A percentile compares a stretch with the other conserved stretches of the same genome.
Evolutionary conservation across 805 yeast species (phyloP).

Genomic region (Suhomyces canberraensis): DNA sequence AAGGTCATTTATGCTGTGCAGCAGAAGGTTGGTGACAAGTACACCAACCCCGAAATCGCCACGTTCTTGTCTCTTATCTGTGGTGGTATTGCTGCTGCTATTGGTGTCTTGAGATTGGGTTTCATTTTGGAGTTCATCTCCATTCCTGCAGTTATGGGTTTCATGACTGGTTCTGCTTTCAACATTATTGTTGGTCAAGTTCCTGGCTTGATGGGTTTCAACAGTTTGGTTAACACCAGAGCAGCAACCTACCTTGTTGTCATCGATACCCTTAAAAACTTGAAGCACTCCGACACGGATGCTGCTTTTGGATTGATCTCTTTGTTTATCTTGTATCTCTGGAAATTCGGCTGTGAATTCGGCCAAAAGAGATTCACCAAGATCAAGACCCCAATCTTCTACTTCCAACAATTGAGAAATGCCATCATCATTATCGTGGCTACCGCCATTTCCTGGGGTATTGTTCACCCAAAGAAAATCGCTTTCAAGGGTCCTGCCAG

Average conservation of each 20-base stretch:
- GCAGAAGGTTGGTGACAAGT: conserved; percentile 37
- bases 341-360: conserved; percentile 63
- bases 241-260: conserved; percentile 66
- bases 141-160: conserved; percentile 88
- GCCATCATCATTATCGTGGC: conserved; percentile 80
- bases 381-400: conserved; percentile 58
- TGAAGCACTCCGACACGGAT: conserved; percentile 65
- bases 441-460: conserved; percentile 78
- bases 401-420: conserved; percentile 70
- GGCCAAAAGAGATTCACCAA: conserved; percentile 65
- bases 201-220: conserved; percentile 80
- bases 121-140: conserved; percentile 87
- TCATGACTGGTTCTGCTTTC: conserved; percentile 93
- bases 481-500: conserved; percentile 28
- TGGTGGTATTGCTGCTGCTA: conserved; percentile 80
- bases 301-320: conserved; percentile 88
- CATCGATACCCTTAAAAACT: conserved; percentile 66
- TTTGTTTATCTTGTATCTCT: conserved; percentile 62
- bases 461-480: conserved; percentile 48
- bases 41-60: conserved; percentile 70
- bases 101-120: conserved; percentile 82
- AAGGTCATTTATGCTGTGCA: conserved; percentile 70
- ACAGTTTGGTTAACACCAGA: conserved; percentile 65
- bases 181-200: conserved; percentile 81
- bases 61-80: conserved; percentile 75